Evolutionary conservation across 2,329 filamentous ascomycete species (phyloP), one percentile per base, ranked within the genome.

Genomic region (Penicillium brasilianum): DNA sequence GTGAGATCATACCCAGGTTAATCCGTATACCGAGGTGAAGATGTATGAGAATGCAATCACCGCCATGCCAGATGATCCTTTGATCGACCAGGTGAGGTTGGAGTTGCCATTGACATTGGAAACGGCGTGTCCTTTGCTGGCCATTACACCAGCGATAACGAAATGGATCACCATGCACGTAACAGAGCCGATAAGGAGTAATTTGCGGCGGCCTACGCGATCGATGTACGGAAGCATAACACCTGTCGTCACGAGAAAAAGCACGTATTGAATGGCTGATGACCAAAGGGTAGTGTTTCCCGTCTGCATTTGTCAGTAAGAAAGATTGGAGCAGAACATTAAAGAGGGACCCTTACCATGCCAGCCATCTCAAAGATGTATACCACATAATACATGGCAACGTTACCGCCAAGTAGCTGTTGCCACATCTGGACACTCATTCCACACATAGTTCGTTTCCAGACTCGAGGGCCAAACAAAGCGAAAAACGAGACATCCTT

Each of bases 41-140:
- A 78, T 84, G 63, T 90, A 91, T 0, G 87, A 89, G 66, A 83
- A 87, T 1, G 87, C 87, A 58, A 90, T 86, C 64, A 90, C 82
- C 0, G 83, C 84, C 68, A 84, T 86, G 3, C 83, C 83, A 0
- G 84, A 72, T 0, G 72, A 55, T 22, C 85, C 84, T 1, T 73
- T 73, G 55, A 87, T 81, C 16, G 77, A 71, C 80, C 81, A 83
- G 16, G 67, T 69, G 1, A 78, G 75, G 36, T 84, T 76, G 34
- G 72, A 69, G 64, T 85, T 84, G 25, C 78, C 81, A 14, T 79
- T 76, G 9, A 86, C 79, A 6, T 77, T 77, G 2, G 77, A 75
- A 0, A 82, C 80, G 0, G 73, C 65, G 55, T 82, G 73, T 0
- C 83, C 84, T 57, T 83, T 77, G 2, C 71, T 75, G 6, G 81